These are phyloP conservation scores for Rhododendron vialii DNA, from an alignment of 148 eudicot genomes.

Conservation along the genomic window DNA sequence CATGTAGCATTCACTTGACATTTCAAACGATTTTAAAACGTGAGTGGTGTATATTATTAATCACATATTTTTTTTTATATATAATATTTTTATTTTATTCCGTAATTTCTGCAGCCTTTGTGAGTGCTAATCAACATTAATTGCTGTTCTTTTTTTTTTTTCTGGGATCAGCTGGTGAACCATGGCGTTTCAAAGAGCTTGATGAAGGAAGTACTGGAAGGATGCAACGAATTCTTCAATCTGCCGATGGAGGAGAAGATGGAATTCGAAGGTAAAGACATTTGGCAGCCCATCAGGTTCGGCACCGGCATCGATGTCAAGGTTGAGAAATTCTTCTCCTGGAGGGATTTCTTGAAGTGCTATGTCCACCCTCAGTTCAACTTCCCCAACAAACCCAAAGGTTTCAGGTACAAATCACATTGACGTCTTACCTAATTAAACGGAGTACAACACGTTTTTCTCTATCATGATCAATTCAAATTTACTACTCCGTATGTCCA, in stretches of 20 bases:
- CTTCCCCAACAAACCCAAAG: constrained; percentile 31
- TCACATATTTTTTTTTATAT: no score
- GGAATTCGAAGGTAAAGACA: constrained; percentile 33
- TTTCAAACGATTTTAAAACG: not conserved
- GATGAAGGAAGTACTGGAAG: constrained; percentile 34
- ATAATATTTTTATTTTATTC: not conserved
- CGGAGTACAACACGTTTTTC: not conserved
- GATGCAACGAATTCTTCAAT: constrained; percentile 34
- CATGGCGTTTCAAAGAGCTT: constrained; percentile 52
- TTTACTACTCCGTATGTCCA: no score
- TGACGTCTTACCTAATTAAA: not conserved
- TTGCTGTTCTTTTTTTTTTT: not conserved
- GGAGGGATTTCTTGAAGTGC: constrained; percentile 40
- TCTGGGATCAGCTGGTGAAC: constrained; percentile 38
- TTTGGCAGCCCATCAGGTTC: constrained; percentile 33
- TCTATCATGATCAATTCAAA: no score
- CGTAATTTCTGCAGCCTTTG: no score
- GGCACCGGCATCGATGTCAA: constrained; percentile 38
- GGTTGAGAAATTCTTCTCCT: constrained; percentile 21
- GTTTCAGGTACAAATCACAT: constrained; percentile 16
- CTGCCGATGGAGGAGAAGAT: constrained; percentile 47
- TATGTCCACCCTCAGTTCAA: constrained; percentile 38
- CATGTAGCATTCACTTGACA: no score
- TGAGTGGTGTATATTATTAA: no score
- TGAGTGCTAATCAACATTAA: no score